Evolutionary conservation across 192 early-diverging fungal species (phyloP).

Genomic region (Backusella psychrophila): DNA sequence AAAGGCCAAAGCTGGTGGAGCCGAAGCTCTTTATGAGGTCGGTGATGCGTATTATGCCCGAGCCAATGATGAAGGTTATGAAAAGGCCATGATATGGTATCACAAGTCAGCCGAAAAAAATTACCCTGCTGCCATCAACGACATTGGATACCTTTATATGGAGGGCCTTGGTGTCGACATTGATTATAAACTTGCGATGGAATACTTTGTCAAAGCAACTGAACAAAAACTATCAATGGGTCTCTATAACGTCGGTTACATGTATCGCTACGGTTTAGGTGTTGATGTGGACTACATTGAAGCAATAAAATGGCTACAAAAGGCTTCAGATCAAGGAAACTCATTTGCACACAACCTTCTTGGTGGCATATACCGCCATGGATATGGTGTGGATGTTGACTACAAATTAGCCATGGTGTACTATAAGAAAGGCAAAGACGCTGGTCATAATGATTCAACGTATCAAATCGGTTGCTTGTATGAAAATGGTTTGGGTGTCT

Average conservation of each 20-base stretch:
- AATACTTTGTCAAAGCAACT: not conserved
- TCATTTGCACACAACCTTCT: not conserved
- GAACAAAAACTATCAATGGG: not conserved
- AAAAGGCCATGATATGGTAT: not conserved
- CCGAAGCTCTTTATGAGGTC: not conserved
- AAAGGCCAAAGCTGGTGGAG: not conserved
- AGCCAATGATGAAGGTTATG: not conserved
- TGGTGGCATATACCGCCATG: not conserved
- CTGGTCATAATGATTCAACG: not conserved
- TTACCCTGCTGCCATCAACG: not conserved
- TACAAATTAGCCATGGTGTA: not conserved
- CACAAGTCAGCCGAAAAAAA: not conserved
- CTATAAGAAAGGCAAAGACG: not conserved
- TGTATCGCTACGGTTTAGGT: not conserved
- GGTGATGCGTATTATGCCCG: not conserved
- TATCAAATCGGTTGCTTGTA: not conserved
- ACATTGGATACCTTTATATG: not conserved
- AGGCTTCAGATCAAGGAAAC: not conserved
- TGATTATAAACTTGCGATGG: not conserved
- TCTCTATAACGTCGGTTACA: not conserved
- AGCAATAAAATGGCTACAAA: not conserved
- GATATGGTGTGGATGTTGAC: not conserved
- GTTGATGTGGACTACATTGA: not conserved
- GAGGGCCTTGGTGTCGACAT: not conserved
- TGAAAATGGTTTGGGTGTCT: not conserved